Conservation (phyloP, 208 protist genomes). For the Trichomonas gallinae region DNA sequence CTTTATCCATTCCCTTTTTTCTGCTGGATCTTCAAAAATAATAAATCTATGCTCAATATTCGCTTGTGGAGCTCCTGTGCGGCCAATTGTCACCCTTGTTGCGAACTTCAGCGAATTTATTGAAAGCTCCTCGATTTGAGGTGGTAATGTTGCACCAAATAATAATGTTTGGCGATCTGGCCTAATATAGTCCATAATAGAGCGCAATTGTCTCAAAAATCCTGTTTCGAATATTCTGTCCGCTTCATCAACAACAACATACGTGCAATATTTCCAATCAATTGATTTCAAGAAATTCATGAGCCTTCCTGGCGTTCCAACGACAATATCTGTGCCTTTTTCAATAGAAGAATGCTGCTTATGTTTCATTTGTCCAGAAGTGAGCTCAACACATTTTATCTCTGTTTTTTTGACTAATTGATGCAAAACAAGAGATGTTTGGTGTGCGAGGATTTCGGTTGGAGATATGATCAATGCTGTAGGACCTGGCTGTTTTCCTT, state of each 20-base stretch:
- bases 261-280: background rate
- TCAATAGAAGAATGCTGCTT: background rate
- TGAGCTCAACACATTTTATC: background rate
- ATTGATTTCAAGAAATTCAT: background rate
- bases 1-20: background rate
- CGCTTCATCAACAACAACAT: conserved; percentile 16
- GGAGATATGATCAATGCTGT: background rate
- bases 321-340: background rate
- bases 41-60: background rate
- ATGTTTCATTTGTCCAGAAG: background rate
- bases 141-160: background rate
- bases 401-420: background rate
- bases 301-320: conserved; percentile 14
- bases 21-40: background rate
- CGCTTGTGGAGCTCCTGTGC: background rate
- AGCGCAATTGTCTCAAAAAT: background rate
- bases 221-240: background rate
- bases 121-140: background rate
- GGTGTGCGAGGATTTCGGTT: background rate
- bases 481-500: background rate
- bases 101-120: background rate
- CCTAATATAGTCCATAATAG: conserved; percentile 2
- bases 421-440: background rate
- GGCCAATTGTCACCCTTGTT: background rate
- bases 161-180: background rate